Percentiles rank a stretch among this genome's conserved stretches.
Conservation (phyloP, 768 basidiomycete species). For the Amanita thiersii region DNA sequence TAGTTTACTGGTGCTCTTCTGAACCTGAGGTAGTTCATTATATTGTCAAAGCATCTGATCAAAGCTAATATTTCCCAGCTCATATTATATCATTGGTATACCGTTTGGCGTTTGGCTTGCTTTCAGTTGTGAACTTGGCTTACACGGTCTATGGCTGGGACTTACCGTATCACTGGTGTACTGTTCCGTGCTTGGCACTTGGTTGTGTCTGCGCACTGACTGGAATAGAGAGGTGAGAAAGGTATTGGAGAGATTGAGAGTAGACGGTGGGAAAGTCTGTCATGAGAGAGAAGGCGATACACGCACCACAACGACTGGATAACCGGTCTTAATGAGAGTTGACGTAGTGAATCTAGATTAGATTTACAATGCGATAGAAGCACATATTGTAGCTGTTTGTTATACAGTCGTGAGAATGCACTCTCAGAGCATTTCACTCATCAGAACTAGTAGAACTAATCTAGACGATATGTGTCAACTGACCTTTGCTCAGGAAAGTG, state of each 20-base stretch:
- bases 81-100: slow-evolving; percentile 80
- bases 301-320: too few relatives aligned
- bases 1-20: slow-evolving; percentile 64
- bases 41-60: not conserved
- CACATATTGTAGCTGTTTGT: too few relatives aligned
- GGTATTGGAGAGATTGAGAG: slow-evolving; percentile 43
- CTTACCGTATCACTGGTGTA: slow-evolving; percentile 62
- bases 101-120: slow-evolving; percentile 77
- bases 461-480: too few relatives aligned
- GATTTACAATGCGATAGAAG: too few relatives aligned
- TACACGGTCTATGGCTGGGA: slow-evolving; percentile 83
- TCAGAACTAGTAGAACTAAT: too few relatives aligned
- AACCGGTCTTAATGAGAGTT: too few relatives aligned
- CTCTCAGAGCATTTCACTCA: too few relatives aligned
- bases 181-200: slow-evolving; percentile 43
- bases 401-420: too few relatives aligned
- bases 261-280: slow-evolving; percentile 33
- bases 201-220: slow-evolving; percentile 48
- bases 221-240: slow-evolving; percentile 66
- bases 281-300: too few relatives aligned
- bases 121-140: slow-evolving; percentile 46
- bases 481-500: too few relatives aligned
- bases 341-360: too few relatives aligned
- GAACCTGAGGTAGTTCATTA: slow-evolving; percentile 51
- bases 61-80: slow-evolving; percentile 22